phyloP scores from a whole-genome alignment of 805 yeast genomes.

The Helenozyma rhizophorensis region DNA sequence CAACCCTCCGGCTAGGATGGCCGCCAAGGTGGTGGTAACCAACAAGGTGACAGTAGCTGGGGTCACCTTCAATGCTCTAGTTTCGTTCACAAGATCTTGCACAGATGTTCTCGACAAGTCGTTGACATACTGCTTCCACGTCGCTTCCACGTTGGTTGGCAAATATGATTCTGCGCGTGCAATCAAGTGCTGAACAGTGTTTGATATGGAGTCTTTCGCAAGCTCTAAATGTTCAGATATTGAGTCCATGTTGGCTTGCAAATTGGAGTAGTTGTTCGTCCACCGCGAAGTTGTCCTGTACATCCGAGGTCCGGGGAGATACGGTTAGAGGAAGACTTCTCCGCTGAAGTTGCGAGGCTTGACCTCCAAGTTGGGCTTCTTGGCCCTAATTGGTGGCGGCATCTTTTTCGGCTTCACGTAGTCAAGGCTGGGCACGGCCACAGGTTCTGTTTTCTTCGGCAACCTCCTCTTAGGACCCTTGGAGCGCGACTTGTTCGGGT shows the following conservation, averaged over 20 bases:
- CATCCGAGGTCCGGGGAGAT: neutral
- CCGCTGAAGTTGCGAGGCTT: conserved; percentile 23
- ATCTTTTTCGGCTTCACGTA: conserved; percentile 17
- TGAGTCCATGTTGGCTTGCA: conserved; percentile 5
- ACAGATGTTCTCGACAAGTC: conserved; percentile 10
- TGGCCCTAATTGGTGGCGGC: conserved; percentile 14
- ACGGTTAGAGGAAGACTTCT: conserved; percentile 24
- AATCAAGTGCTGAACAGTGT: neutral
- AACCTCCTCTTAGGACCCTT: conserved; percentile 50
- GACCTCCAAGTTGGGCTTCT: conserved; percentile 10
- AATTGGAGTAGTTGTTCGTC: too few species aligned
- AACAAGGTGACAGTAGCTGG: conserved; percentile 32
- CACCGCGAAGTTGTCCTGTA: neutral
- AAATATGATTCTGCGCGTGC: conserved; percentile 1
- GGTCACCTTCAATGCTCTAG: conserved; percentile 25
- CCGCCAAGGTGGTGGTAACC: conserved; percentile 26
- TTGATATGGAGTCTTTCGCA: conserved; percentile 5
- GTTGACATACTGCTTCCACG: conserved; percentile 8
- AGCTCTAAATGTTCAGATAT: conserved; percentile 5
- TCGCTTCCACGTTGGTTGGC: conserved; percentile 2
- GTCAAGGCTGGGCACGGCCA: conserved; percentile 7
- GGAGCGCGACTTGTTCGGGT: conserved; percentile 44
- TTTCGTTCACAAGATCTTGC: conserved; percentile 27
- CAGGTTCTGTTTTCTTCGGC: conserved; percentile 23
- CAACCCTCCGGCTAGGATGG: conserved; percentile 20